Conservation (phyloP, 2,329 filamentous ascomycete genomes). For the Lachnellula arida region DNA sequence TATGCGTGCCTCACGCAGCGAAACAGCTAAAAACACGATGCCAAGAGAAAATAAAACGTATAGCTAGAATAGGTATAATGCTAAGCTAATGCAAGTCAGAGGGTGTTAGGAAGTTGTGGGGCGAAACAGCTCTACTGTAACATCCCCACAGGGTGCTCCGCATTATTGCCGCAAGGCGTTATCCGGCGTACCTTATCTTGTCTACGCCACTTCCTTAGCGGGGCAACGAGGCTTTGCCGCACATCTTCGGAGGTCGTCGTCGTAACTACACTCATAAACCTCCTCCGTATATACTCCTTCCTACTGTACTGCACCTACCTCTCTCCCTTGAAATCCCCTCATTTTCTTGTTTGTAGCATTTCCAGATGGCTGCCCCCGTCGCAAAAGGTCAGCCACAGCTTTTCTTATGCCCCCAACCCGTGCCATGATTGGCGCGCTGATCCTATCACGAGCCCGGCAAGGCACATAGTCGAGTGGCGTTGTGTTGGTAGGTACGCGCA, state of each 20-base stretch:
- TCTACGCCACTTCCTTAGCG: neutral
- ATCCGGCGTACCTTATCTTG: too few species aligned
- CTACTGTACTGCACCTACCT: neutral
- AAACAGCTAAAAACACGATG: too few species aligned
- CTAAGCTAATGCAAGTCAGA: too few species aligned
- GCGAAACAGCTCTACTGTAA: too few species aligned
- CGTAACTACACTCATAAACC: neutral
- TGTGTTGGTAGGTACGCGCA: conserved; percentile 8
- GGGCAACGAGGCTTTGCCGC: neutral
- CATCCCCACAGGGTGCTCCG: too few species aligned
- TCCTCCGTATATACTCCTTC: neutral
- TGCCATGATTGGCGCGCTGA: conserved; percentile 10
- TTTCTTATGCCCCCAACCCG: neutral
- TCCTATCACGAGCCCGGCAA: conserved; percentile 11
- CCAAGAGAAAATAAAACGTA: too few species aligned
- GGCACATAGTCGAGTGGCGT: conserved; percentile 7
- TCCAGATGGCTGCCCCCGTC: conserved; percentile 25
- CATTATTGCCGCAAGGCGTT: too few species aligned
- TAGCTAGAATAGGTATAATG: too few species aligned
- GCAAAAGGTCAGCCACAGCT: conserved; percentile 26
- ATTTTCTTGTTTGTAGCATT: conserved; percentile 5
- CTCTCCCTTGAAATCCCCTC: neutral
- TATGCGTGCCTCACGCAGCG: too few species aligned
- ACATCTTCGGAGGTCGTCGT: neutral
- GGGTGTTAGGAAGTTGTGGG: too few species aligned